Evolutionary conservation across 2,329 filamentous ascomycete genomes (phyloP).

Genomic region (Talaromyces atroroseus): DNA sequence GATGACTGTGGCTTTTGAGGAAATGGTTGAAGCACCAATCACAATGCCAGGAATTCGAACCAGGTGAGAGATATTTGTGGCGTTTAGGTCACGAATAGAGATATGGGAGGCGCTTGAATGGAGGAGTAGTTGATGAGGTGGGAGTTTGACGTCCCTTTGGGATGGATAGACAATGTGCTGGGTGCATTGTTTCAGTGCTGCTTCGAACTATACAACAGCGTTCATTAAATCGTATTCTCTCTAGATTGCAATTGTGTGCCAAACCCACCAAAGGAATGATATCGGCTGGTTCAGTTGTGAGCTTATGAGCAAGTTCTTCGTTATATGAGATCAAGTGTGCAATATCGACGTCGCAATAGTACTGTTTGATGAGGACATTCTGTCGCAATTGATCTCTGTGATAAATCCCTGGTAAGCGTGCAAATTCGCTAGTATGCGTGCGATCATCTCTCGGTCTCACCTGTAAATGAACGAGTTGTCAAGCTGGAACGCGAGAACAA

Average conservation of each 20-base stretch:
- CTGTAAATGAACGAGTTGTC: constrained; percentile 95
- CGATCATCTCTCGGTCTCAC: constrained; percentile 42
- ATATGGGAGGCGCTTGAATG: constrained; percentile 88
- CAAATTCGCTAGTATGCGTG: background rate
- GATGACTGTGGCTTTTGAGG: constrained; percentile 85
- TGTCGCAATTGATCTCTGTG: constrained; percentile 86
- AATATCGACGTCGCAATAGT: constrained; percentile 94
- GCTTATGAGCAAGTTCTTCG: constrained; percentile 84
- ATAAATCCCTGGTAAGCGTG: background rate
- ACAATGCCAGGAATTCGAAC: constrained; percentile 96
- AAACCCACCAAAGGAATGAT: constrained; percentile 79
- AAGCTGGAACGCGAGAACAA: constrained; percentile 87
- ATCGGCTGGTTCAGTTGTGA: constrained; percentile 84
- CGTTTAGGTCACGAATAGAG: constrained; percentile 89
- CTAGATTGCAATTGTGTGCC: background rate
- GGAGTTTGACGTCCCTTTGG: constrained; percentile 61
- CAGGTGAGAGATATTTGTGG: constrained; percentile 86
- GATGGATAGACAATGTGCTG: constrained; percentile 88
- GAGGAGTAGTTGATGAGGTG: constrained; percentile 88
- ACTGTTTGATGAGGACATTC: constrained; percentile 89
- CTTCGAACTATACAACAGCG: constrained; percentile 65
- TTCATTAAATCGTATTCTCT: background rate
- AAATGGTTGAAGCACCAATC: constrained; percentile 93
- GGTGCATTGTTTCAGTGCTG: constrained; percentile 82
- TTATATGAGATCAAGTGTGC: constrained; percentile 94